Base-by-base conservation (phyloP, 495 filamentous ascomycete genomes). In the Arthonia radiata region DNA sequence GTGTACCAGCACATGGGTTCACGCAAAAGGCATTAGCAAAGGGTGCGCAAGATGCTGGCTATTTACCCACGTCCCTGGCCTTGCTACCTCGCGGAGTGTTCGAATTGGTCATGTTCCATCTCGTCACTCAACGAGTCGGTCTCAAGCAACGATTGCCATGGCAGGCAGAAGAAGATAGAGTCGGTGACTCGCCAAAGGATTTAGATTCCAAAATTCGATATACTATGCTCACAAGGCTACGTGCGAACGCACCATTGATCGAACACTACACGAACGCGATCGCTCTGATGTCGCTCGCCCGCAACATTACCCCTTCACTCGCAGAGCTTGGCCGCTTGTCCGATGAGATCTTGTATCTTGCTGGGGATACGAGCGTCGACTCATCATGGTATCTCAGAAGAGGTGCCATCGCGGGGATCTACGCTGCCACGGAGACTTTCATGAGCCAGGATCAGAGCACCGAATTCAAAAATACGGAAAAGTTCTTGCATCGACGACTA, bases 341-440 rank as follows among this genome's bases (percentile, higher is more conserved):
- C 4, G 80, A 86, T 47, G 86, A 97, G 49, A 83, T 97, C 16
- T 67, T 71, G 45, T 74, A 60, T 37, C 64, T 92, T 2, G 65
- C 89, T 1, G 79, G 78, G 23, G 89, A 93, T 44, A 50, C 50
- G 3, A 63, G 65, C 9, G 73, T 92, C 34, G 82, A 93, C 41
- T 59, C 65, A 1, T 61, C 60, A 7, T 94, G 86, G 86, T 97
- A 94, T 43, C 75, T 80, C 29, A 86, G 86, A 45, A 68, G 86
- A 4, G 64, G 71, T 4, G 65, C 64, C 1, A 53, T 94, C 4
- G 63, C 72, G 3, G 57, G 66, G 7, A 65, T 92, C 36, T 97
- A 94, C 42, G 74, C 78, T 14, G 71, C 46, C 2, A 38, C 43
- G 26, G 86, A 97, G 47, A 52, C 92, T 2, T 81, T 81, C 47